Evolutionary conservation across 805 yeast genomes (phyloP).

Genomic region (Monosporozyma aerobia): DNA sequence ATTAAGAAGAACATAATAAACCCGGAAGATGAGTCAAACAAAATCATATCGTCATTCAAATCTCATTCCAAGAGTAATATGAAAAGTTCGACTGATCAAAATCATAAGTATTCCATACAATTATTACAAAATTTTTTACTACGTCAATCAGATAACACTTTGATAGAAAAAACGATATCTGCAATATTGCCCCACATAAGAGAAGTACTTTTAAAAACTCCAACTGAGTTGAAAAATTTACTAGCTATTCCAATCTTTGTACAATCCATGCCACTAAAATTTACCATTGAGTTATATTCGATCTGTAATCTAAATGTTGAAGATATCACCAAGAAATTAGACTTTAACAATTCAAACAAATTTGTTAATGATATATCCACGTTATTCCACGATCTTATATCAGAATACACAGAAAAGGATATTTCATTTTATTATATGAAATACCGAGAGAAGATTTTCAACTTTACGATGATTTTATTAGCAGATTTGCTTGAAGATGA

Average conservation of each 20-base stretch:
- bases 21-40: not conserved
- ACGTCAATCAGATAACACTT: not conserved
- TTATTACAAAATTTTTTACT: conserved; percentile 14
- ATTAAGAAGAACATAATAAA: conserved; percentile 2
- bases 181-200: conserved; percentile 15
- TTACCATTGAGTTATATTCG: conserved; percentile 27
- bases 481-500: not conserved
- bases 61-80: not conserved
- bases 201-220: conserved; percentile 19
- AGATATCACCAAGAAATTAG: conserved; percentile 11
- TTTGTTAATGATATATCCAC: not conserved
- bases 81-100: not conserved
- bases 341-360: conserved; percentile 11
- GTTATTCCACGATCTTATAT: conserved; percentile 13
- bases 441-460: conserved; percentile 20
- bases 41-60: not conserved
- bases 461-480: conserved; percentile 16
- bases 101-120: conserved; percentile 5
- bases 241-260: conserved; percentile 21
- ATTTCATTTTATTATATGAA: conserved; percentile 23
- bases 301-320: conserved; percentile 19
- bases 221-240: conserved; percentile 26
- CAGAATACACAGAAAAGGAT: conserved; percentile 8
- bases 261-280: conserved; percentile 19
- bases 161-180: conserved; percentile 1